Evolutionary conservation across 202 grass and related monocot genomes (phyloP).

Genomic region (Schoenoplectus triqueter): DNA sequence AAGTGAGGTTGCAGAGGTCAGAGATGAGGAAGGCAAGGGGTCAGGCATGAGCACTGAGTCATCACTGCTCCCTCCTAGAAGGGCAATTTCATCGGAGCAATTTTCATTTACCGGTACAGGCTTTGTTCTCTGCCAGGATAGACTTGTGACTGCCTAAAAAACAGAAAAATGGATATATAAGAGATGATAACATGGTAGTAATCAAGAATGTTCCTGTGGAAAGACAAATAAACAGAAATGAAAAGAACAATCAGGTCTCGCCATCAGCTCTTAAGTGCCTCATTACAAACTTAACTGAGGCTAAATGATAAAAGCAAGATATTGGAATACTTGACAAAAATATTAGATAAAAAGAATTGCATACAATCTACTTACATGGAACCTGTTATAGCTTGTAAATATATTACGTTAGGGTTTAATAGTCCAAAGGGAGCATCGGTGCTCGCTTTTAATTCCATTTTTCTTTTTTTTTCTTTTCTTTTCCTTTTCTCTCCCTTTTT

Average conservation of each 20-base stretch:
- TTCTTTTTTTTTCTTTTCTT: no score
- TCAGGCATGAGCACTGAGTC: constrained; percentile 99
- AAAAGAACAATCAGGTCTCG: constrained; percentile 13
- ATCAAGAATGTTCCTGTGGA: background rate
- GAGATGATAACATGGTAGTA: constrained; percentile 10
- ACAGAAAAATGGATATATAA: constrained; percentile 34
- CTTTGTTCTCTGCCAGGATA: constrained; percentile 96
- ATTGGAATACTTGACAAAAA: background rate
- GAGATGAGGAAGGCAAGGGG: constrained; percentile 72
- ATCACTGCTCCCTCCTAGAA: constrained; percentile 80
- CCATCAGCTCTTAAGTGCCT: background rate
- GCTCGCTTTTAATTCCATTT: no score
- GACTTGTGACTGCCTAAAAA: constrained; percentile 79
- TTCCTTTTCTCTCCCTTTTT: no score
- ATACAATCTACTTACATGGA: constrained; percentile 13
- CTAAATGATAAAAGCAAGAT: background rate
- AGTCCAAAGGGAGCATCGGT: no score
- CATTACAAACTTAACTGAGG: background rate
- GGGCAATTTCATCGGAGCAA: constrained; percentile 87
- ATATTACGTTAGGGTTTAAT: no score
- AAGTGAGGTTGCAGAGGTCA: constrained; percentile 53
- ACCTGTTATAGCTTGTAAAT: background rate
- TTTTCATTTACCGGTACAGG: constrained; percentile 81
- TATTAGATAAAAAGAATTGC: background rate
- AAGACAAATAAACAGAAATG: constrained; percentile 18